Conservation (phyloP, 805 yeast genomes). For the Monosporozyma siamensis region DNA sequence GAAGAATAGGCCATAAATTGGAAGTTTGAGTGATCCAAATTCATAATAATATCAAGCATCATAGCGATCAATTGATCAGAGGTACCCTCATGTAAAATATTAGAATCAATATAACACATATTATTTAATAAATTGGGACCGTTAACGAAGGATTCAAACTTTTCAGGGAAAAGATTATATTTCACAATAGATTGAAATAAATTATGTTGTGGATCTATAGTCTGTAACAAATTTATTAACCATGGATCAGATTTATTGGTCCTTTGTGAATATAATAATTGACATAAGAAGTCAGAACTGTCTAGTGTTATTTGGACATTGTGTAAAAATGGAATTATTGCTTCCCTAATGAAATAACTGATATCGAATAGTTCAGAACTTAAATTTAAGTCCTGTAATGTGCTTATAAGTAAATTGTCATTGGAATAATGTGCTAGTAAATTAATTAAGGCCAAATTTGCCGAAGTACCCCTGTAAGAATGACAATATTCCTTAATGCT, state of each 20-base stretch:
- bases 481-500: slow-evolving; percentile 5
- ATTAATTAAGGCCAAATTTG: not conserved
- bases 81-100: not conserved
- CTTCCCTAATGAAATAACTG: not conserved
- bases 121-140: not conserved
- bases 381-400: not conserved
- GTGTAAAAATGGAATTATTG: not conserved
- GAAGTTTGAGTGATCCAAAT: not conserved
- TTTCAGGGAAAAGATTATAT: slow-evolving; percentile 1
- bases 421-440: not conserved
- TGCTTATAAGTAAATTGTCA: not conserved
- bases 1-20: not conserved
- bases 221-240: slow-evolving; percentile 4
- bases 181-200: slow-evolving; percentile 1
- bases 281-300: not conserved
- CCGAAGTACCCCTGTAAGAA: not conserved
- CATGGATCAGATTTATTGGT: not conserved
- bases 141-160: not conserved
- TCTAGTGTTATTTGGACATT: not conserved
- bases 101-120: slow-evolving; percentile 2
- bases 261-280: not conserved
- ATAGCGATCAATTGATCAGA: not conserved
- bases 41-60: not conserved
- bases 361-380: not conserved
- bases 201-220: not conserved